Conservation (phyloP, 2,329 filamentous ascomycete species). For the Penicillium nordicum region DNA sequence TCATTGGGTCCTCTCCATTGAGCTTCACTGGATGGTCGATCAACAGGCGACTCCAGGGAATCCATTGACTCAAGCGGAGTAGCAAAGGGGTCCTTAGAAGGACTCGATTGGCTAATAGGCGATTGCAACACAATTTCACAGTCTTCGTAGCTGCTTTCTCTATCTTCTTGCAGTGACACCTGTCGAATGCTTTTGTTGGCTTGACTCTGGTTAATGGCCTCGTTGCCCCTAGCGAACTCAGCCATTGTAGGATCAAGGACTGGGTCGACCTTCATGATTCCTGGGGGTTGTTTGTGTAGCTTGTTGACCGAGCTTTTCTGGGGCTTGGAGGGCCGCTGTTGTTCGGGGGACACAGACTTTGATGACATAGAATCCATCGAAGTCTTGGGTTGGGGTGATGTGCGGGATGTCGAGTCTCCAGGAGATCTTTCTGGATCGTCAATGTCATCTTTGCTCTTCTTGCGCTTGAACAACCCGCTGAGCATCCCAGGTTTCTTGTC, state of each 20-base stretch:
- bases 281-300: conserved; percentile 65
- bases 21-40: conserved; percentile 22
- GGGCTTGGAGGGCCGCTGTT: conserved; percentile 31
- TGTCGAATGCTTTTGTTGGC: conserved; percentile 33
- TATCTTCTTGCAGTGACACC: conserved; percentile 32
- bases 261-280: conserved; percentile 42
- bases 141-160: conserved; percentile 22
- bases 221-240: conserved; percentile 25
- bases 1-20: conserved; percentile 17
- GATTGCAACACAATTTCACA: conserved; percentile 20
- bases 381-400: conserved; percentile 44
- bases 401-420: conserved; percentile 52
- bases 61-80: conserved; percentile 17
- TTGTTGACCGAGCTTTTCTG: conserved; percentile 61
- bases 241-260: conserved; percentile 28
- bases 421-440: conserved; percentile 59
- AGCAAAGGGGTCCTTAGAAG: conserved; percentile 25
- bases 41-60: conserved; percentile 21
- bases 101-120: conserved; percentile 20
- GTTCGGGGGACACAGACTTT: conserved; percentile 24
- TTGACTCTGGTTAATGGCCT: conserved; percentile 14
- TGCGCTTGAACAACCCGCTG: conserved; percentile 65
- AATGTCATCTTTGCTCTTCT: conserved; percentile 51
- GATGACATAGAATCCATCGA: conserved; percentile 43
- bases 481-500: conserved; percentile 70